phyloP scores from a whole-genome alignment of 495 filamentous ascomycete genomes.

The Podospora australis region DNA sequence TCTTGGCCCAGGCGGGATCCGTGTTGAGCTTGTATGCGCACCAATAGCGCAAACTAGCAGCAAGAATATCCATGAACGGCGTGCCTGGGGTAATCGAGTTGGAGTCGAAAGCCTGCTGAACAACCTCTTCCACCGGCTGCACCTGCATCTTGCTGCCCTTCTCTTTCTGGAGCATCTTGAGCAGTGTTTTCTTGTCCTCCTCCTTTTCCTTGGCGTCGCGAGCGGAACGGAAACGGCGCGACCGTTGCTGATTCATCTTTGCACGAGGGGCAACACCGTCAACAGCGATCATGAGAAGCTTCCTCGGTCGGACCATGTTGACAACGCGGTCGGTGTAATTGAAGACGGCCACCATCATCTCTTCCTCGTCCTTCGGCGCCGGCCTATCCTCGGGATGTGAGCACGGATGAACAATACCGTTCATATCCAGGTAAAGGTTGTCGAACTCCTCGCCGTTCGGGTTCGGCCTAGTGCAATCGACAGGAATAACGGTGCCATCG shows the following conservation, averaged over 20 bases:
- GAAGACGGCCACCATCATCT: slow-evolving; percentile 99
- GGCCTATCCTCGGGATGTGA: slow-evolving; percentile 94
- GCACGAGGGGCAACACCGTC: slow-evolving; percentile 91
- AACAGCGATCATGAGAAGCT: slow-evolving; percentile 94
- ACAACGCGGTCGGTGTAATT: slow-evolving; percentile 96
- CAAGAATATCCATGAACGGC: slow-evolving; percentile 97
- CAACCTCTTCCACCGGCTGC: slow-evolving; percentile 54
- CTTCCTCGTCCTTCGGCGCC: slow-evolving; percentile 85
- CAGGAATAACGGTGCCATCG: slow-evolving; percentile 72
- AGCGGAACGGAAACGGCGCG: slow-evolving; percentile 83
- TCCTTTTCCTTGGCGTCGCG: slow-evolving; percentile 93
- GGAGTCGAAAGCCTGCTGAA: slow-evolving; percentile 93
- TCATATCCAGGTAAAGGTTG: slow-evolving; percentile 99
- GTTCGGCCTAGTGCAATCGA: slow-evolving; percentile 78
- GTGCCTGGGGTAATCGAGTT: slow-evolving; percentile 98
- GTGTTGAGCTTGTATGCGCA: slow-evolving; percentile 93
- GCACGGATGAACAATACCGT: slow-evolving; percentile 98
- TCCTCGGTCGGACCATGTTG: slow-evolving; percentile 94
- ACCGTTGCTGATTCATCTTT: slow-evolving; percentile 97
- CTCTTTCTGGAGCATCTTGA: slow-evolving; percentile 71
- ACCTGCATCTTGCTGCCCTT: slow-evolving; percentile 56
- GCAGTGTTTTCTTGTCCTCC: slow-evolving; percentile 78
- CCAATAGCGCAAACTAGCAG: slow-evolving; percentile 90
- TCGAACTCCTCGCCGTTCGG: slow-evolving; percentile 98
- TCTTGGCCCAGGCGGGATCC: slow-evolving; percentile 91